These are phyloP conservation scores for Chamaecrista fasciculata DNA, from an alignment of 306 rosid species.

Conservation along the genomic window DNA sequence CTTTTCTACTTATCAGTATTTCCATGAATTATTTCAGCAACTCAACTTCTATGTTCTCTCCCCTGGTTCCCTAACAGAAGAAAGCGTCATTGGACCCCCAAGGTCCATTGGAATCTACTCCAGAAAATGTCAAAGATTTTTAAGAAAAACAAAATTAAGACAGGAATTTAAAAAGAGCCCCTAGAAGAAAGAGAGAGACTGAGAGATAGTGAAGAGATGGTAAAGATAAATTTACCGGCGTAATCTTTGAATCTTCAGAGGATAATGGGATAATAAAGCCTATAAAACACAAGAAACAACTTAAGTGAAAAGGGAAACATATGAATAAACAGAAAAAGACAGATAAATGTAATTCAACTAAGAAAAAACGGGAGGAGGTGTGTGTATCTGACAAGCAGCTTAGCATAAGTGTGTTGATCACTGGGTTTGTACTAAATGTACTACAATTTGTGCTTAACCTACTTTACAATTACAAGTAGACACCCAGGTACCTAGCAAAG, in stretches of 20 bases:
- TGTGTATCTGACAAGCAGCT: too few relatives aligned
- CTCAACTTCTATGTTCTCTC: not conserved
- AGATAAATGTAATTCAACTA: not conserved
- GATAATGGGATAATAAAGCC: constrained; percentile 73
- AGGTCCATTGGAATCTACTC: constrained; percentile 19
- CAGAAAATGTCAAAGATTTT: not conserved
- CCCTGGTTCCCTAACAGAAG: not conserved
- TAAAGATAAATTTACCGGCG: constrained; percentile 55
- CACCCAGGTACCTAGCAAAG: too few relatives aligned
- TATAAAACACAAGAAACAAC: constrained; percentile 38
- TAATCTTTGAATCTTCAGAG: constrained; percentile 62
- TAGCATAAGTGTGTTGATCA: too few relatives aligned
- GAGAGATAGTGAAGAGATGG: not conserved
- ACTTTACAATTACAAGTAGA: too few relatives aligned
- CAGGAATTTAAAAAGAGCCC: not conserved
- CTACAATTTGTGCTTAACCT: too few relatives aligned
- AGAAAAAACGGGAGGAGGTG: not conserved
- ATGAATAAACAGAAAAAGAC: constrained; percentile 5
- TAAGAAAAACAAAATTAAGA: not conserved
- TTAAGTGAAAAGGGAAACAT: not conserved
- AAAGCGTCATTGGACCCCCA: constrained; percentile 8
- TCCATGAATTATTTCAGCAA: constrained; percentile 1
- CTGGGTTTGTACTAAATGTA: too few relatives aligned
- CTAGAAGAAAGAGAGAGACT: too few relatives aligned
- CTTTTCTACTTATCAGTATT: not conserved